These are phyloP conservation scores for Fonsecaea pugnacius DNA, from an alignment of 2,329 filamentous ascomycete species.

Conservation along the genomic window DNA sequence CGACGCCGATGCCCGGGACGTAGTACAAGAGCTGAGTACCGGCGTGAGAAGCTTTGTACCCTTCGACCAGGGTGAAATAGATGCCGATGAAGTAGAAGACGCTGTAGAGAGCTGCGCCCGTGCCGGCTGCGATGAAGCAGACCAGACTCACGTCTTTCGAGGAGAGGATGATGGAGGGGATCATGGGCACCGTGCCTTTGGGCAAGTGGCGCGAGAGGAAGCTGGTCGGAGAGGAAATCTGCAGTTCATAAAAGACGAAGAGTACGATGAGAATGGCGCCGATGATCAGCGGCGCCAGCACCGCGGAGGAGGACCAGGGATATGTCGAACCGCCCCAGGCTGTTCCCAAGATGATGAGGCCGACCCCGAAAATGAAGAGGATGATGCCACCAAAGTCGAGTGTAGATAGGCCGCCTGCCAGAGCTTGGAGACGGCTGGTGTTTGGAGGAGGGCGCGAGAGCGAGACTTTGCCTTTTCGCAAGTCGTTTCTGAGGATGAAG, in stretches of 20 bases:
- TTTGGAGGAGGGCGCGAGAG: slow-evolving; percentile 18
- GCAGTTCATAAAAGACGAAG: slow-evolving; percentile 49
- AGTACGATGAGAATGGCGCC: slow-evolving; percentile 44
- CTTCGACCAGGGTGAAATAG: slow-evolving; percentile 68
- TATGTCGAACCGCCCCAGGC: slow-evolving; percentile 50
- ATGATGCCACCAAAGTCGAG: slow-evolving; percentile 55
- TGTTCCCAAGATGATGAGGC: slow-evolving; percentile 52
- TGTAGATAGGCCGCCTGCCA: slow-evolving; percentile 57
- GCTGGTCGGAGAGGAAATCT: slow-evolving; percentile 56
- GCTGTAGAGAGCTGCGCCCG: slow-evolving; percentile 59
- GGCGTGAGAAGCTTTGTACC: slow-evolving; percentile 55
- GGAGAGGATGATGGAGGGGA: slow-evolving; percentile 64
- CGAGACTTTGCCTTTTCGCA: slow-evolving; percentile 54
- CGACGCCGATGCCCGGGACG: slow-evolving; percentile 64
- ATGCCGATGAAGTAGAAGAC: slow-evolving; percentile 72
- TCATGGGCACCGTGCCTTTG: slow-evolving; percentile 62
- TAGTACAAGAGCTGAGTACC: slow-evolving; percentile 67
- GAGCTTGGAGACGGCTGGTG: slow-evolving; percentile 38
- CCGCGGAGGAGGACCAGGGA: slow-evolving; percentile 50
- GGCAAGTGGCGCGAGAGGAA: slow-evolving; percentile 56
- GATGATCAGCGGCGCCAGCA: slow-evolving; percentile 46
- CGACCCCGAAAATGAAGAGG: slow-evolving; percentile 49
- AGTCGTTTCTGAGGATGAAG: slow-evolving; percentile 61
- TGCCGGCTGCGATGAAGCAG: slow-evolving; percentile 65
- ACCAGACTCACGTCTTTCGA: slow-evolving; percentile 65